A percentile compares a stretch with the other conserved stretches of the same genome.
phyloP scores from a whole-genome alignment of 1,139 yeast genomes.

The Yamadazyma taylorii region DNA sequence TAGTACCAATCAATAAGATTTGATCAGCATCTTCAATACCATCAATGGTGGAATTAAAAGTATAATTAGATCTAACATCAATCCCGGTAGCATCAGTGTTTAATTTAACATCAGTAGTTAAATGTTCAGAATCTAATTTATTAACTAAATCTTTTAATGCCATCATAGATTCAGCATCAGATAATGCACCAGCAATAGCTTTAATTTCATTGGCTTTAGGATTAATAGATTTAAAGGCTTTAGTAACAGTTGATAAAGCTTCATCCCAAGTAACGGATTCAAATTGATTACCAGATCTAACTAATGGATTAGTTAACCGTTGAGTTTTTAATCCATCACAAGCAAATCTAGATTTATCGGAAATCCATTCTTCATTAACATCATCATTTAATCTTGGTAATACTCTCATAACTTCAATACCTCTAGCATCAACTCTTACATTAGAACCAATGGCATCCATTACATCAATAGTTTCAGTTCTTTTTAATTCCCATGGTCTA shows the following conservation, averaged over 20 bases:
- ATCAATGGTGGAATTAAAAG: slow-evolving; percentile 76
- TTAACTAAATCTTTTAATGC: slow-evolving; percentile 79
- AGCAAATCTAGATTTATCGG: slow-evolving; percentile 85
- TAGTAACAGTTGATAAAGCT: slow-evolving; percentile 70
- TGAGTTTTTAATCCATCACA: slow-evolving; percentile 86
- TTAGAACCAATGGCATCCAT: slow-evolving; percentile 83
- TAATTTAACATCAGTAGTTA: slow-evolving; percentile 67
- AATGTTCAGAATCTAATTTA: slow-evolving; percentile 77
- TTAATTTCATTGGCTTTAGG: slow-evolving; percentile 74
- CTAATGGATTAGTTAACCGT: slow-evolving; percentile 79
- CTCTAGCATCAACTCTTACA: slow-evolving; percentile 83
- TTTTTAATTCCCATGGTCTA: slow-evolving; percentile 91
- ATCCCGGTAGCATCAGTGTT: slow-evolving; percentile 68
- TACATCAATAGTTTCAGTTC: slow-evolving; percentile 86
- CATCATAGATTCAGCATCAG: slow-evolving; percentile 81
- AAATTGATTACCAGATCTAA: slow-evolving; percentile 70
- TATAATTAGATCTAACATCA: slow-evolving; percentile 76
- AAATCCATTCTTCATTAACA: slow-evolving; percentile 89
- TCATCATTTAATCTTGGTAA: slow-evolving; percentile 86
- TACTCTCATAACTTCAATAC: slow-evolving; percentile 86
- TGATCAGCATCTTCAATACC: slow-evolving; percentile 85
- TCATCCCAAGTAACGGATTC: slow-evolving; percentile 87
- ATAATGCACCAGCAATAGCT: slow-evolving; percentile 80
- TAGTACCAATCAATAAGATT: slow-evolving; percentile 76
- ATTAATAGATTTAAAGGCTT: slow-evolving; percentile 55